Base-by-base conservation (phyloP, 805 yeast genomes). In the Starmera amethionina region DNA sequence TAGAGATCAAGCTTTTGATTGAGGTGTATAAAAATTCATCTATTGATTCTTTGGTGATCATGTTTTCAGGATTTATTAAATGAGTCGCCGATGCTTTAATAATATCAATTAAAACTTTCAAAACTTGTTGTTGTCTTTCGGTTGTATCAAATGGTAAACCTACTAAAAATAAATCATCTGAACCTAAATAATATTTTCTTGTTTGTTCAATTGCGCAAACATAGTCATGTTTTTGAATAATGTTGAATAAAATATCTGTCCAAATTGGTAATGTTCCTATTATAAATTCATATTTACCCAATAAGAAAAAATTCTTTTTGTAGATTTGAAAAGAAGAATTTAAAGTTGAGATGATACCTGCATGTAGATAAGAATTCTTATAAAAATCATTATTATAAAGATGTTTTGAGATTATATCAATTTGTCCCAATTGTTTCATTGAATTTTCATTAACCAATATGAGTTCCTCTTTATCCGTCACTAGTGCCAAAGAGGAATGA, bases 241-340 rank as follows among this genome's bases (percentile, higher is more conserved):
- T 52, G 7, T 59, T 64, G 42, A 73, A 55, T 2, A 84, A 56
- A 25, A 67, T 63, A 47, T 82, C 89, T 0, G 81, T 85, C 95
- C 88, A 86, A 48, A 71, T 77, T 3, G 77, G 63, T 13, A 77
- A 58, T 19, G 75, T 64, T 0, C 89, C 95, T 3, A 79, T 67
- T 6, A 62, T 61, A 34, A 77, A 51, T 42, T 74, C 79, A 40
- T 70, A 68, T 33, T 65, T 62, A 0, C 82, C 82, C 38, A 79
- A 48, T 1, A 76, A 41, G 48, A 77, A 70, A 0, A 86, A 36
- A 18, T 72, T 66, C 2, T 72, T 67, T 44, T 65, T 73, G 43
- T 61, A 64, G 0, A 63, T 54, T 40, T 50, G 57, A 31, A 70
- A 53, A 4, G 73, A 42, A 27, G 45, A 38, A 32, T 43, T 42